phyloP scores from a whole-genome alignment of 495 filamentous ascomycete species.

The Hamigera avellanea region DNA sequence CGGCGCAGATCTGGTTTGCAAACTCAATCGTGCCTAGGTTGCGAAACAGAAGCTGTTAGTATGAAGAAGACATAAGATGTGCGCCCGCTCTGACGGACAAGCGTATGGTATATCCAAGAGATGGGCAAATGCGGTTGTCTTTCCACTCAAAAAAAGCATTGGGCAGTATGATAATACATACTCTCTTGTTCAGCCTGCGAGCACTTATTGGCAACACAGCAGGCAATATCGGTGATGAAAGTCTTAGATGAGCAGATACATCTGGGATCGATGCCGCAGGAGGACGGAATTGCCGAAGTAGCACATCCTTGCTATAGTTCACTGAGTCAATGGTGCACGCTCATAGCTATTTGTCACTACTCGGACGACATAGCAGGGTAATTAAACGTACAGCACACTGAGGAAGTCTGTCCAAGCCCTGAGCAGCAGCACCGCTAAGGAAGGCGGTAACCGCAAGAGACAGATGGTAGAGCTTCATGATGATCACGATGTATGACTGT shows the following conservation, averaged over 20 bases:
- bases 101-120: no score
- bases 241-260: slow-evolving; percentile 56
- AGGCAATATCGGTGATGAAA: slow-evolving; percentile 52
- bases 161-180: slow-evolving; percentile 17
- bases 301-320: slow-evolving; percentile 47
- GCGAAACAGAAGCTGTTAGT: no score
- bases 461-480: slow-evolving; percentile 28
- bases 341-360: not conserved
- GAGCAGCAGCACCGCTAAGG: slow-evolving; percentile 25
- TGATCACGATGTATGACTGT: not conserved
- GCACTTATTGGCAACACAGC: slow-evolving; percentile 54
- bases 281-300: slow-evolving; percentile 31
- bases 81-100: no score
- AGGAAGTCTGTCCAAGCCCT: slow-evolving; percentile 33
- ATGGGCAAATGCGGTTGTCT: slow-evolving; percentile 1
- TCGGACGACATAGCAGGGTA: not conserved
- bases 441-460: slow-evolving; percentile 18
- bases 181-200: slow-evolving; percentile 39
- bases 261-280: slow-evolving; percentile 43
- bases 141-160: not conserved
- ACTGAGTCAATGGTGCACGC: no score
- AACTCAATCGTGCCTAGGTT: slow-evolving; percentile 36
- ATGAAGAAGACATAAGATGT: no score
- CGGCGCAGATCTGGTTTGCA: slow-evolving; percentile 37
- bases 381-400: slow-evolving; percentile 31